Evolutionary conservation across 2,329 filamentous ascomycete genomes (phyloP).

Genomic region (Calonectria pseudoturangicola): DNA sequence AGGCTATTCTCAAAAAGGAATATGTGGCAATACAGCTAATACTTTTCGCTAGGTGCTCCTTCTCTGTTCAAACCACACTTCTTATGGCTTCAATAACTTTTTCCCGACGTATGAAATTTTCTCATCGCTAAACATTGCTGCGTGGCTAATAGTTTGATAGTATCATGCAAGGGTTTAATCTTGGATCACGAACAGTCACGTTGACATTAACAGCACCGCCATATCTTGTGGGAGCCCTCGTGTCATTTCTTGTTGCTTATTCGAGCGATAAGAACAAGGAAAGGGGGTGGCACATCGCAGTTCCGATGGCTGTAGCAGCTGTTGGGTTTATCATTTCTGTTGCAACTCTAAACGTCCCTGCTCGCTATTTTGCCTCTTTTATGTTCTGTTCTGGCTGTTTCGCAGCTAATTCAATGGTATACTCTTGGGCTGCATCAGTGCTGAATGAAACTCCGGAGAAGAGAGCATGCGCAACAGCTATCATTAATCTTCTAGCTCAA

Average conservation of each 20-base stretch:
- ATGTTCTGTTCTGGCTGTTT: constrained; percentile 47
- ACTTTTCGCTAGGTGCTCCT: constrained; percentile 37
- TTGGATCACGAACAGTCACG: constrained; percentile 47
- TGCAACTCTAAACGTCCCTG: constrained; percentile 45
- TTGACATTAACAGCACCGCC: constrained; percentile 53
- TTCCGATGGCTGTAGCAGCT: constrained; percentile 40
- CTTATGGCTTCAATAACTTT: constrained; percentile 53
- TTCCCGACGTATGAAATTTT: constrained; percentile 42
- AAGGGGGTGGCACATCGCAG: constrained; percentile 48
- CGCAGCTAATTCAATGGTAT: constrained; percentile 59
- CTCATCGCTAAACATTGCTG: background rate
- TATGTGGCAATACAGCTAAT: background rate
- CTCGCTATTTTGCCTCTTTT: constrained; percentile 48
- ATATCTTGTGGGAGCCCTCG: constrained; percentile 48
- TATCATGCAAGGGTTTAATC: constrained; percentile 47
- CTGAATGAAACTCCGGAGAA: constrained; percentile 61
- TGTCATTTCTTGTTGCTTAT: constrained; percentile 41
- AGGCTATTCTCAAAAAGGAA: background rate
- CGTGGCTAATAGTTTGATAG: background rate
- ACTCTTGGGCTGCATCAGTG: constrained; percentile 59
- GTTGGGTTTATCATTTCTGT: constrained; percentile 50
- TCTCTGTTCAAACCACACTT: constrained; percentile 48
- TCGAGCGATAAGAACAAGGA: constrained; percentile 49
- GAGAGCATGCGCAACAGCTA: constrained; percentile 31
- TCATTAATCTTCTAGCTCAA: constrained; percentile 46